phyloP scores from a whole-genome alignment of 2,329 filamentous ascomycete genomes.

The Fusarium sp. region DNA sequence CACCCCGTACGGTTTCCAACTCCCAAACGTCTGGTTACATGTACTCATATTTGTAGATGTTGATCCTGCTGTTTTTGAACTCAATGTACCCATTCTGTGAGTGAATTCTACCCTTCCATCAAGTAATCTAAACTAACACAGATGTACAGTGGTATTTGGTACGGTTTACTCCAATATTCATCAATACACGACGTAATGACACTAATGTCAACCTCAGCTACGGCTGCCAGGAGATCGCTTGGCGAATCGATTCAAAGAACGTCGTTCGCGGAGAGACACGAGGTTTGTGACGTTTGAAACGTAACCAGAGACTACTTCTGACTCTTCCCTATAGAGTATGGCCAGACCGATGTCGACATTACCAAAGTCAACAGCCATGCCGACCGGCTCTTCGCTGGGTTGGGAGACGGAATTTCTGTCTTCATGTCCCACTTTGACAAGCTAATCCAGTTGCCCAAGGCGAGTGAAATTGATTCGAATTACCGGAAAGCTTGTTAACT shows the following conservation, averaged over 20 bases:
- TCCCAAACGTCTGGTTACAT: background rate
- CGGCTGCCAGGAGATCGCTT: slow-evolving; percentile 74
- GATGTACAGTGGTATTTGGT: slow-evolving; percentile 48
- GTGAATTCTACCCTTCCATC: background rate
- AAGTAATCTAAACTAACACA: slow-evolving; percentile 28
- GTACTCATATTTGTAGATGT: slow-evolving; percentile 41
- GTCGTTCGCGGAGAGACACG: slow-evolving; percentile 33
- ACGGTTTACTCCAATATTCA: slow-evolving; percentile 19
- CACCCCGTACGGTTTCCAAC: slow-evolving; percentile 62
- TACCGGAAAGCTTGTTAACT: background rate
- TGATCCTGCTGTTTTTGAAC: slow-evolving; percentile 72
- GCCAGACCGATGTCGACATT: slow-evolving; percentile 66
- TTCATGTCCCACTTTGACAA: slow-evolving; percentile 96
- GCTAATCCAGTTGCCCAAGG: slow-evolving; percentile 77
- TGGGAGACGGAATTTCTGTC: slow-evolving; percentile 71
- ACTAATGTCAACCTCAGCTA: slow-evolving; percentile 65
- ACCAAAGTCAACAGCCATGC: slow-evolving; percentile 72
- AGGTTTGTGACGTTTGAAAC: slow-evolving; percentile 21
- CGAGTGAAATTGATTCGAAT: background rate
- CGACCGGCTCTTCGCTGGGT: slow-evolving; percentile 81
- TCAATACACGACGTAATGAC: background rate
- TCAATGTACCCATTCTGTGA: slow-evolving; percentile 49
- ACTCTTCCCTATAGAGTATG: slow-evolving; percentile 23
- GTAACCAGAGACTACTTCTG: background rate
- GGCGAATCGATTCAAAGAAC: slow-evolving; percentile 36